phyloP scores from a whole-genome alignment of 306 rosid genomes.

The Cicer arietinum region DNA sequence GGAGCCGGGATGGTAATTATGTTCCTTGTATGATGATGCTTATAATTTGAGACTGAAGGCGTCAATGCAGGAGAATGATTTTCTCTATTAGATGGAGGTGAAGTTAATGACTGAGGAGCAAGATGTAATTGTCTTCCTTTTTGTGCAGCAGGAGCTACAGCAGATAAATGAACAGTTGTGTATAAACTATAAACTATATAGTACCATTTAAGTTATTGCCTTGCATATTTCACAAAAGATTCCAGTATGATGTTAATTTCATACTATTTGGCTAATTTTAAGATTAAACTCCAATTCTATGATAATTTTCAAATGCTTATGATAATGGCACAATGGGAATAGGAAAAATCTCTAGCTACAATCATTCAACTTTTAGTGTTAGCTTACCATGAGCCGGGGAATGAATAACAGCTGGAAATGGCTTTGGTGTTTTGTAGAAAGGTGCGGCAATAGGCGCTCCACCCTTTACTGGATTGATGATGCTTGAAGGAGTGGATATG shows the following conservation, averaged over 20 bases:
- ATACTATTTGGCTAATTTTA: no score
- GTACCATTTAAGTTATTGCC: neutral
- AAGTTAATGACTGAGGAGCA: constrained; percentile 53
- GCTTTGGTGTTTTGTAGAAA: constrained; percentile 46
- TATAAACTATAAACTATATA: neutral
- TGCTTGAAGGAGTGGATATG: constrained; percentile 53
- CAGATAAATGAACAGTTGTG: constrained; percentile 28
- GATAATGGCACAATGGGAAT: neutral
- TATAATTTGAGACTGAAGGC: constrained; percentile 54
- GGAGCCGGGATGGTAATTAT: constrained; percentile 54
- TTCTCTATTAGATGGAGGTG: constrained; percentile 47
- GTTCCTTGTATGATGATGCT: constrained; percentile 50
- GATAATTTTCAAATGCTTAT: neutral
- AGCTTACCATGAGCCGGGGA: constrained; percentile 55
- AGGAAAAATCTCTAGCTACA: neutral
- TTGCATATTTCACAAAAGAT: constrained; percentile 8
- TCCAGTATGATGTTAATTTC: constrained; percentile 25
- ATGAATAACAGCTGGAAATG: constrained; percentile 48
- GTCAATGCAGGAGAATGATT: constrained; percentile 56
- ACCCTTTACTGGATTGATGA: constrained; percentile 36
- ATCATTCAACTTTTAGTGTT: neutral
- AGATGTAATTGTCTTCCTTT: constrained; percentile 39
- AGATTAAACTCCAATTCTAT: no score
- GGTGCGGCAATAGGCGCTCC: constrained; percentile 55
- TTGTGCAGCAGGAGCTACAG: constrained; percentile 63